These are phyloP conservation scores for Sclerotiophoma versabilis DNA, from an alignment of 2,329 filamentous ascomycete genomes.

Conservation along the genomic window DNA sequence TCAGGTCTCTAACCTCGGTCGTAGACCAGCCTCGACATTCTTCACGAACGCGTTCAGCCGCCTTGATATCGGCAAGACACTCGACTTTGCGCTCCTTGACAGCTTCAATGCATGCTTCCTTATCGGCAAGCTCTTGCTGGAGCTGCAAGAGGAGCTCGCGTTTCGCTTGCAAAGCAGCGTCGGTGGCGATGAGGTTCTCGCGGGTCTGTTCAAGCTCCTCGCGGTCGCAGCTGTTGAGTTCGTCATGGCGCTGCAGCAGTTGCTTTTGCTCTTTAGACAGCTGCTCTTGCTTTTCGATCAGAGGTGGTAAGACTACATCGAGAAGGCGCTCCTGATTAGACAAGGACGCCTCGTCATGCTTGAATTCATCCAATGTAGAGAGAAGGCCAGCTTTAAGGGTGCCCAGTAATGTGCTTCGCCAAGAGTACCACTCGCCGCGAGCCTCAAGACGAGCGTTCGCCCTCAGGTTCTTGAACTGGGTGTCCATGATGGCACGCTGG, in stretches of 20 bases:
- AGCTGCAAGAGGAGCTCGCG: conserved; percentile 71
- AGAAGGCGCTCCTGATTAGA: conserved; percentile 73
- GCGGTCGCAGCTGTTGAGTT: conserved; percentile 80
- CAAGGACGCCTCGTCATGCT: conserved; percentile 72
- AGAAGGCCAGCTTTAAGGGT: conserved; percentile 82
- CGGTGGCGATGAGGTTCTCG: conserved; percentile 68
- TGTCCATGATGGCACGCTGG: conserved; percentile 87
- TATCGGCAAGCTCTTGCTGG: conserved; percentile 70
- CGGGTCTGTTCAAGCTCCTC: conserved; percentile 78
- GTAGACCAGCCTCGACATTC: conserved; percentile 89
- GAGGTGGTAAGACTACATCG: conserved; percentile 68
- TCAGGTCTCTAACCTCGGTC: conserved; percentile 79
- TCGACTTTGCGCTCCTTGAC: conserved; percentile 72
- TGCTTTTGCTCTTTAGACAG: conserved; percentile 70
- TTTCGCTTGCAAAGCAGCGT: conserved; percentile 74
- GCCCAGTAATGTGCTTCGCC: conserved; percentile 87
- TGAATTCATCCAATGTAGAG: conserved; percentile 78
- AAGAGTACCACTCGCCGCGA: conserved; percentile 98
- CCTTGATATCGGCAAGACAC: conserved; percentile 76
- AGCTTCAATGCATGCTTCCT: conserved; percentile 68
- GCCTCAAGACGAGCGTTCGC: conserved; percentile 87
- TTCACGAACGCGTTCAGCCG: conserved; percentile 83
- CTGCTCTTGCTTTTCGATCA: conserved; percentile 66
- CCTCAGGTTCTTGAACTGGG: conserved; percentile 97
- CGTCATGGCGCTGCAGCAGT: conserved; percentile 74